Percentiles rank a stretch among this genome's conserved stretches.
Evolutionary conservation across 2,329 filamentous ascomycete species (phyloP).

Genomic region (Biscogniauxia marginata): DNA sequence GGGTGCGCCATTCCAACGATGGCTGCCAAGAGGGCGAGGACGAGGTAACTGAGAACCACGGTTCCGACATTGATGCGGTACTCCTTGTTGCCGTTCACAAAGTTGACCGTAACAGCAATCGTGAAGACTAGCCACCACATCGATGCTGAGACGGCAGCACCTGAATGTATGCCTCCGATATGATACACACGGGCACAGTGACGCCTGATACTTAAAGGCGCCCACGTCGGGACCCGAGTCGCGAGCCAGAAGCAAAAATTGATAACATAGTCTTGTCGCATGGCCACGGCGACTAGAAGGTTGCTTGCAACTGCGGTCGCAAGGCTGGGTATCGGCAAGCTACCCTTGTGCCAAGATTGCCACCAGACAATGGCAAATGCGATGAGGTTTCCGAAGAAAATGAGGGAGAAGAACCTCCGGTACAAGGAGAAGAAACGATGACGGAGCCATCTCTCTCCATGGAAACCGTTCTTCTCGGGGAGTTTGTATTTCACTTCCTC

Average conservation of each 20-base stretch:
- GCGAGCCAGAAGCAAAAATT: slow-evolving; percentile 48
- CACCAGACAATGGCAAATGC: slow-evolving; percentile 45
- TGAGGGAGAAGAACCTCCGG: slow-evolving; percentile 54
- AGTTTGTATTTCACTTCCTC: slow-evolving; percentile 24
- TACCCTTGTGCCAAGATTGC: slow-evolving; percentile 20
- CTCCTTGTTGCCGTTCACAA: slow-evolving; percentile 14
- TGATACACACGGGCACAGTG: slow-evolving; percentile 52
- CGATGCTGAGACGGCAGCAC: slow-evolving; percentile 41
- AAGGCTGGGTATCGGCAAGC: slow-evolving; percentile 26
- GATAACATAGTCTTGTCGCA: slow-evolving; percentile 53
- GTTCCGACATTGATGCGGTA: slow-evolving; percentile 16
- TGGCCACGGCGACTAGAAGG: slow-evolving; percentile 47
- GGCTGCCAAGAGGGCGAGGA: slow-evolving; percentile 15
- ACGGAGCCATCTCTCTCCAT: slow-evolving; percentile 30
- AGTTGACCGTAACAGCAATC: slow-evolving; percentile 33
- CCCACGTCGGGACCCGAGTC: slow-evolving; percentile 44
- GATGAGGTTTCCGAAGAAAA: slow-evolving; percentile 49
- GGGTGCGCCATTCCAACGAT: slow-evolving; percentile 22
- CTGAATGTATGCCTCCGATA: slow-evolving; percentile 51
- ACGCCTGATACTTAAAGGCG: slow-evolving; percentile 48
- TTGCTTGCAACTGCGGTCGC: slow-evolving; percentile 47
- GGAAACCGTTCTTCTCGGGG: slow-evolving; percentile 41
- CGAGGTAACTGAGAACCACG: slow-evolving; percentile 17
- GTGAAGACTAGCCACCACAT: slow-evolving; percentile 46
- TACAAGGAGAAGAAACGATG: slow-evolving; percentile 50